Evolutionary conservation across 495 filamentous ascomycete species (phyloP).

Genomic region (Neurospora sp.): DNA sequence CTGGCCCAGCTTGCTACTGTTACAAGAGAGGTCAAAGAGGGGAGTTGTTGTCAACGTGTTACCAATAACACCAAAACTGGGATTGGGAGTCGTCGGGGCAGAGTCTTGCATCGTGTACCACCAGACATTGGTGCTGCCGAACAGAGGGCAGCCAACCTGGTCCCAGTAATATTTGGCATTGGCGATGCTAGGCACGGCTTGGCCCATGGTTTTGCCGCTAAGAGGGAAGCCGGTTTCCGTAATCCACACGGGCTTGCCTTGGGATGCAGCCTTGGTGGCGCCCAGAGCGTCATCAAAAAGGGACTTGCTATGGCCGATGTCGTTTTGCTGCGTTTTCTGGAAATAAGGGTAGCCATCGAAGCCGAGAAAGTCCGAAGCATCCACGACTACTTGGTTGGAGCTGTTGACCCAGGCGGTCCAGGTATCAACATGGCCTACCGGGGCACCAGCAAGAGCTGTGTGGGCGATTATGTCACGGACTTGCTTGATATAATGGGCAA

Average conservation of each 20-base stretch:
- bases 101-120: constrained; percentile 70
- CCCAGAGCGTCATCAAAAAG: constrained; percentile 55
- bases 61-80: constrained; percentile 57
- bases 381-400: constrained; percentile 59
- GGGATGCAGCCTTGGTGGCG: constrained; percentile 46
- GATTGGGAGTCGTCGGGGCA: constrained; percentile 43
- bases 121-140: constrained; percentile 60
- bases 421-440: constrained; percentile 84
- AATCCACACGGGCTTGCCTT: constrained; percentile 70
- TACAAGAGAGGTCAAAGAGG: constrained; percentile 54
- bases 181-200: constrained; percentile 50
- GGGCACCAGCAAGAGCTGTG: constrained; percentile 43
- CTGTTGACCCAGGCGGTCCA: constrained; percentile 79
- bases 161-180: constrained; percentile 79
- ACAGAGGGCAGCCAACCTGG: constrained; percentile 60
- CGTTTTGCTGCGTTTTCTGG: constrained; percentile 54
- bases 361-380: constrained; percentile 65
- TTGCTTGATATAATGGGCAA: constrained; percentile 58
- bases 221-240: constrained; percentile 89
- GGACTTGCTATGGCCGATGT: constrained; percentile 46
- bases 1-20: constrained; percentile 3
- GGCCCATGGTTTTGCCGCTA: constrained; percentile 47
- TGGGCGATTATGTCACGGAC: constrained; percentile 48
- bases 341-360: constrained; percentile 71
- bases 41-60: constrained; percentile 40